A percentile compares a stretch with the other conserved stretches of the same genome.
These are phyloP conservation scores for Lachnellula willkommii DNA, from an alignment of 2,329 filamentous ascomycete genomes.

Conservation along the genomic window DNA sequence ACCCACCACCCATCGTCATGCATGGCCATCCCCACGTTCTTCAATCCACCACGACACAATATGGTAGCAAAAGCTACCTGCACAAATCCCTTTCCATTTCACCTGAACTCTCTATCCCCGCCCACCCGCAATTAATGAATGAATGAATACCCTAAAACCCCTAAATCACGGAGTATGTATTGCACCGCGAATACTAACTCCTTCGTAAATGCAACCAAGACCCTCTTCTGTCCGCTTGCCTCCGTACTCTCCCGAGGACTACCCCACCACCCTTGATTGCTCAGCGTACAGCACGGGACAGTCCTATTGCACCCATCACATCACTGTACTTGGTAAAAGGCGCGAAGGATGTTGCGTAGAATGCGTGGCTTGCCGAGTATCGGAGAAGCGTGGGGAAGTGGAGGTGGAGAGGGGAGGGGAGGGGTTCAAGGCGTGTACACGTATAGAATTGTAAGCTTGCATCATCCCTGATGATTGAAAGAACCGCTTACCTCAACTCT, in stretches of 20 bases:
- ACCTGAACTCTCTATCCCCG: slow-evolving; percentile 1
- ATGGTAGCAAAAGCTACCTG: no score
- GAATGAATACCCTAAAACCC: neutral
- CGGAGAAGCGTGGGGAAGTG: slow-evolving; percentile 6
- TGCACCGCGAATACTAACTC: no score
- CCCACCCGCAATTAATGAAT: no score
- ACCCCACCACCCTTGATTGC: neutral
- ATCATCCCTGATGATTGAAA: neutral
- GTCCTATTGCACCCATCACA: neutral
- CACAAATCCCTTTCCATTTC: no score
- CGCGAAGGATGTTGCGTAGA: slow-evolving; percentile 16
- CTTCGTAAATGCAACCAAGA: no score
- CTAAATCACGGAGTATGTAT: neutral
- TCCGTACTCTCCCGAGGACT: neutral
- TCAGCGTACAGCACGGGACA: neutral
- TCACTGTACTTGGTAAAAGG: neutral
- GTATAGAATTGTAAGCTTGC: neutral
- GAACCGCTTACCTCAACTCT: no score
- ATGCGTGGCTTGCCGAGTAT: slow-evolving; percentile 11
- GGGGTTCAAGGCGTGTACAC: neutral
- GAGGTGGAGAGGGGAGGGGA: neutral
- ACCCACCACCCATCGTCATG: neutral
- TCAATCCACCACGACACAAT: slow-evolving; percentile 29
- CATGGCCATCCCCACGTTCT: slow-evolving; percentile 36
- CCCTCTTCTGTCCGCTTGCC: neutral